phyloP scores from a whole-genome alignment of 306 rosid species.

The Pachyrhizus erosus region DNA sequence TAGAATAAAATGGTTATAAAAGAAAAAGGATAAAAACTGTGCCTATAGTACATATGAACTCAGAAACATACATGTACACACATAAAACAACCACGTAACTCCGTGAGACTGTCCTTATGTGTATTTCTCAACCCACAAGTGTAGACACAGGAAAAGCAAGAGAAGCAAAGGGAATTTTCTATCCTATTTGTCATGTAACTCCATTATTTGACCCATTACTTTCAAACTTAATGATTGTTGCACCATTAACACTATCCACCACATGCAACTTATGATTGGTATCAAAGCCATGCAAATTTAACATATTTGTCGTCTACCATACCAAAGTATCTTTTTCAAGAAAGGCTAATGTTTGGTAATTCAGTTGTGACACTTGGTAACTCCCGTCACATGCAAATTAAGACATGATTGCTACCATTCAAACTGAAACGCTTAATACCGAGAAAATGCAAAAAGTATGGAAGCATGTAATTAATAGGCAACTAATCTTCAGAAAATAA shows the following conservation, averaged over 20 bases:
- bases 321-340: neutral
- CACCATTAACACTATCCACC: slow-evolving; percentile 3
- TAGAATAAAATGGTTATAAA: neutral
- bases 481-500: neutral
- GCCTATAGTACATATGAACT: neutral
- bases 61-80: neutral
- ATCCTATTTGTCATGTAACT: neutral
- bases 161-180: slow-evolving; percentile 5
- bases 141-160: neutral
- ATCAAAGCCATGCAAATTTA: neutral
- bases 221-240: slow-evolving; percentile 12
- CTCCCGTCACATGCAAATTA: neutral
- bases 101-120: neutral
- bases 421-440: neutral
- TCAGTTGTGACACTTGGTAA: neutral
- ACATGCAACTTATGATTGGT: slow-evolving; percentile 14
- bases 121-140: neutral
- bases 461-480: neutral
- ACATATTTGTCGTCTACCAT: neutral
- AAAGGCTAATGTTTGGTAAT: neutral
- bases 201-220: neutral
- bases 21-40: neutral
- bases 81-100: neutral
- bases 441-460: neutral
- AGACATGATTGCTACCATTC: neutral